A percentile compares a stretch with the other conserved stretches of the same genome.
These are phyloP conservation scores for Pythium folliculosum DNA, from an alignment of 352 stramenopile genomes.

Conservation along the genomic window DNA sequence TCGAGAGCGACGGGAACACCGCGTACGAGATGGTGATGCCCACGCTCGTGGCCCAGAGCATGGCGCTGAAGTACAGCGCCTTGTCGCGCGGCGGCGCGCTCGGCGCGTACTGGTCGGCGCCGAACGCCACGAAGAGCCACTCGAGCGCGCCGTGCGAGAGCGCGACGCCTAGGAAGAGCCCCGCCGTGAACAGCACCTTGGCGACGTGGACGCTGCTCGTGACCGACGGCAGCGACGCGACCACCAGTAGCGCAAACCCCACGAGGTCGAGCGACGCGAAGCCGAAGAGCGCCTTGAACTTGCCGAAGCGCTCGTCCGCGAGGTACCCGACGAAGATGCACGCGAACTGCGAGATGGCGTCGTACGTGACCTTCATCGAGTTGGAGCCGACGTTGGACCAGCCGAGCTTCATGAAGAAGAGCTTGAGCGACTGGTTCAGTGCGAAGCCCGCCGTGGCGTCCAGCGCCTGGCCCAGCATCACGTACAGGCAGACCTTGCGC, in stretches of 20 bases:
- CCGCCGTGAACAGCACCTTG: conserved; percentile 26
- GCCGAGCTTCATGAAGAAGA: conserved; percentile 33
- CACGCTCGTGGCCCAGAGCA: conserved; percentile 58
- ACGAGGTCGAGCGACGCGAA: conserved; percentile 23
- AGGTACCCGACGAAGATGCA: conserved; percentile 34
- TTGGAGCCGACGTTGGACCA: conserved; percentile 31
- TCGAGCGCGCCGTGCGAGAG: conserved; percentile 31
- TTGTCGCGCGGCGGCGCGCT: conserved; percentile 23
- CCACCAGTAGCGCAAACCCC: conserved; percentile 22
- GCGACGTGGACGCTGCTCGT: conserved; percentile 8
- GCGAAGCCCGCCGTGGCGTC: conserved; percentile 28
- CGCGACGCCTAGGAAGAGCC: conserved; percentile 31
- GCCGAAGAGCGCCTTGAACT: conserved; percentile 32
- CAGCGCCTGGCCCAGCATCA: conserved; percentile 28
- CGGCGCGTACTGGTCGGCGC: conserved; percentile 35
- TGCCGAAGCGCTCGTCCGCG: conserved; percentile 32
- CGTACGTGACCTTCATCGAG: conserved; percentile 35
- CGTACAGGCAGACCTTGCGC: conserved; percentile 27
- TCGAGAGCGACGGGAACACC: conserved; percentile 45
- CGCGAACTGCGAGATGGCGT: conserved; percentile 32
- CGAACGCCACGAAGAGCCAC: conserved; percentile 31
- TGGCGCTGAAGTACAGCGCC: conserved; percentile 48
- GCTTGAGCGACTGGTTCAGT: conserved; percentile 34
- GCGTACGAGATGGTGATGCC: conserved; percentile 49
- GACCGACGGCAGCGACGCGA: conserved; percentile 28